Evolutionary conservation across 257 asterid genomes (phyloP), one percentile per base, ranked within the genome.

Genomic region (Fraxinus pennsylvanica): DNA sequence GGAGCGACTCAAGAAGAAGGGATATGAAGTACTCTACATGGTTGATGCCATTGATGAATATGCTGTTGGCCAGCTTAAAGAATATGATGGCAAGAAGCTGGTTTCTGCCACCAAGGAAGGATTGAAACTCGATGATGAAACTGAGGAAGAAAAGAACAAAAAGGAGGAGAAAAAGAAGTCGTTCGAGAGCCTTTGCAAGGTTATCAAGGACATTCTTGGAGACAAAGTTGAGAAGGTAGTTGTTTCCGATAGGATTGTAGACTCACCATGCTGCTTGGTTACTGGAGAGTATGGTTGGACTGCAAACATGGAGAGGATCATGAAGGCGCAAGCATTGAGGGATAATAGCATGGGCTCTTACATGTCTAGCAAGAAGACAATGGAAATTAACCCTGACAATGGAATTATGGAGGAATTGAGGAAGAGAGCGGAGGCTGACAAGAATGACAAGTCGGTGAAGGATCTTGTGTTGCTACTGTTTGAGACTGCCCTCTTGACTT

Each of bases 301-400:
- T 0, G 97, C 97, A 0, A 93, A 91, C 74, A 92, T 90, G 95
- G 97, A 91, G 47, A 87, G 96, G 82, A 91, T 92, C 29, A 91
- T 91, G 94, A 89, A 89, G 66, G 97, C 96, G 1, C 96, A 92
- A 83, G 96, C 96, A 0, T 36, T 93, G 81, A 89, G 97, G 82
- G 97, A 93, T 30, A 86, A 80, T 61, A 89, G 92, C 88, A 91
- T 93, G 98, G 22, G 96, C 1, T 68, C 92, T 1, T 93, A 93
- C 85, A 91, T 93, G 97, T 90, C 97, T 4, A 91, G 97, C 83
- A 91, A 93, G 94, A 93, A 93, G 78, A 93, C 98, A 0, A 89
- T 93, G 97, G 98, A 91, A 78, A 93, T 93, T 4, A 93, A 93
- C 43, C 97, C 96, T 0, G 98, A 93, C 41, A 91, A 93, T 35